phyloP scores from a whole-genome alignment of 768 basidiomycete genomes.

The Neoboletus brunneissimus region DNA sequence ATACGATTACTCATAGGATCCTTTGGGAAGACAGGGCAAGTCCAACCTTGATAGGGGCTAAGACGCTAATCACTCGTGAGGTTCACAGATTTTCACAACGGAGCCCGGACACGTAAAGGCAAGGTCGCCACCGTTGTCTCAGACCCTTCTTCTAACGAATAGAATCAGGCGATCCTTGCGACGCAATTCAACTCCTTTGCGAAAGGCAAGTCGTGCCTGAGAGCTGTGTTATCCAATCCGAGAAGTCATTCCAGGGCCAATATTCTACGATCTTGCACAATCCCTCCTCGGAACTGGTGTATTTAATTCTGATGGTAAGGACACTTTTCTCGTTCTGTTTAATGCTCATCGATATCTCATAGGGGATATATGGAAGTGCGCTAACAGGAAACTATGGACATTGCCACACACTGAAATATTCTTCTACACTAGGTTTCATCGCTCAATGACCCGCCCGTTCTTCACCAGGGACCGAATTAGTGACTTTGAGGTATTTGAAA shows the following conservation, averaged over 20 bases:
- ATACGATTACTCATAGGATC: conserved; percentile 31
- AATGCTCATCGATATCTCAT: neutral
- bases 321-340: neutral
- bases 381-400: neutral
- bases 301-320: conserved; percentile 54
- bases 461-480: conserved; percentile 53
- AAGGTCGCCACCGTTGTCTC: neutral
- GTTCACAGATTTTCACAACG: conserved; percentile 39
- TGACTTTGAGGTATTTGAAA: conserved; percentile 54
- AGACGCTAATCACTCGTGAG: neutral
- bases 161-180: conserved; percentile 39
- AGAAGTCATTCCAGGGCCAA: conserved; percentile 18
- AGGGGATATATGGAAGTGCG: conserved; percentile 61
- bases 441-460: conserved; percentile 59
- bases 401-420: neutral
- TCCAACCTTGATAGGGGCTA: conserved; percentile 2
- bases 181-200: conserved; percentile 43
- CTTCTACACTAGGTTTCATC: conserved; percentile 45
- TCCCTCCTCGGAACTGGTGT: conserved; percentile 52
- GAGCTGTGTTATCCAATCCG: conserved; percentile 18
- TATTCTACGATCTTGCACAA: conserved; percentile 7
- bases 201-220: conserved; percentile 32
- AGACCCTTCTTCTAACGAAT: neutral
- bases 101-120: conserved; percentile 51
- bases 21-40: conserved; percentile 41